A percentile compares a stretch with the other conserved stretches of the same genome.
Conservation (phyloP, 1,284 basidiomycete genomes). For the Pascua sp. region DNA sequence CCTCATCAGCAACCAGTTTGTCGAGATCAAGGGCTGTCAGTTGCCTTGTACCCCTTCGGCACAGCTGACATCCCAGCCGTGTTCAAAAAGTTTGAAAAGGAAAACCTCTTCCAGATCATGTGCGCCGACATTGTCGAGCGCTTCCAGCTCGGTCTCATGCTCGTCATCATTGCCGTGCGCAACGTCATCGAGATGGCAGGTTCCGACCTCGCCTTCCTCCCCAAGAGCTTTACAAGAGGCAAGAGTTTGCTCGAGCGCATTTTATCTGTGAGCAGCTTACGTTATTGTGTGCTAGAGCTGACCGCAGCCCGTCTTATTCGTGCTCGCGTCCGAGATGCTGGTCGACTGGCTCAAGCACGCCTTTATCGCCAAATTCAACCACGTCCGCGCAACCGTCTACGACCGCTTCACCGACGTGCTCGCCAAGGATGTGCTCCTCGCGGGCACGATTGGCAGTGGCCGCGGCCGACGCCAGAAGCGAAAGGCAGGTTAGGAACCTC, state of each 20-base stretch:
- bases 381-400: constrained; percentile 91
- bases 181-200: constrained; percentile 94
- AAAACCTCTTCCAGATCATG: constrained; percentile 98
- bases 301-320: constrained; percentile 78
- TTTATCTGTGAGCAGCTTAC: constrained; percentile 64
- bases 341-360: constrained; percentile 99
- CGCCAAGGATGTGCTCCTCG: constrained; percentile 86
- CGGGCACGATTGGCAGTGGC: constrained; percentile 52
- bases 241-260: constrained; percentile 72
- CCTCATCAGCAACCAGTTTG: constrained; percentile 96
- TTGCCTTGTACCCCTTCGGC: not conserved
- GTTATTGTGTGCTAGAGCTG: not conserved
- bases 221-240: constrained; percentile 78
- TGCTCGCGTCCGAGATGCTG: constrained; percentile 84
- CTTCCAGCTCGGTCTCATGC: constrained; percentile 89
- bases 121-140: constrained; percentile 98
- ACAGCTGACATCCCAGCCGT: constrained; percentile 55
- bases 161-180: constrained; percentile 83
- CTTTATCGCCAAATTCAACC: constrained; percentile 95
- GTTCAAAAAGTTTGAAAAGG: constrained; percentile 99
- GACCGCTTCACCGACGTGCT: constrained; percentile 94
- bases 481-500: constrained; percentile 56
- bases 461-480: constrained; percentile 40
- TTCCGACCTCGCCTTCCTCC: constrained; percentile 75
- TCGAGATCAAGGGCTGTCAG: constrained; percentile 93